These are phyloP conservation scores for Lentinula lateritia DNA, from an alignment of 768 basidiomycete genomes.

Conservation along the genomic window DNA sequence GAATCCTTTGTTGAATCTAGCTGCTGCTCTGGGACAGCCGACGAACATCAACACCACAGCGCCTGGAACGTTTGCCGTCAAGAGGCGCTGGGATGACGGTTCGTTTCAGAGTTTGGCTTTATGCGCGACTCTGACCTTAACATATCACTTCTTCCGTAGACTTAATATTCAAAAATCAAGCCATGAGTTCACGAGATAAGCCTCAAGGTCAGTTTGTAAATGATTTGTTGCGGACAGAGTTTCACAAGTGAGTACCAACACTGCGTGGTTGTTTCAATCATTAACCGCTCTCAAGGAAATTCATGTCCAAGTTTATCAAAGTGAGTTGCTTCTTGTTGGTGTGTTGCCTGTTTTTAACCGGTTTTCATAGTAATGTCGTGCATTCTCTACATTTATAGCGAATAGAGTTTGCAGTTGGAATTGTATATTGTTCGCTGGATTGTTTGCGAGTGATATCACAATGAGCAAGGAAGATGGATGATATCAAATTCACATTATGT, in stretches of 20 bases:
- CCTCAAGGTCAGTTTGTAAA: slow-evolving; percentile 85
- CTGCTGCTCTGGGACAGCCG: slow-evolving; percentile 79
- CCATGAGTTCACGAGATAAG: slow-evolving; percentile 61
- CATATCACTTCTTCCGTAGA: slow-evolving; percentile 40
- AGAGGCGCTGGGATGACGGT: slow-evolving; percentile 81
- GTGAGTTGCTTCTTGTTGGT: slow-evolving; percentile 24
- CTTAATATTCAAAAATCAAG: slow-evolving; percentile 98
- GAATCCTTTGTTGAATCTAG: slow-evolving; percentile 88
- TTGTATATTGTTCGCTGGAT: too few species aligned
- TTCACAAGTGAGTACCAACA: slow-evolving; percentile 67
- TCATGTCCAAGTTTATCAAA: slow-evolving; percentile 91
- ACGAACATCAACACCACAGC: slow-evolving; percentile 69
- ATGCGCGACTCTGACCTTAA: slow-evolving; percentile 51
- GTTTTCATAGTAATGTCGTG: neutral
- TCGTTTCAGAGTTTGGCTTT: neutral
- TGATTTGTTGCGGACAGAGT: slow-evolving; percentile 89
- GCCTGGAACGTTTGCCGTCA: slow-evolving; percentile 85
- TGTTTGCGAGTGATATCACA: too few species aligned
- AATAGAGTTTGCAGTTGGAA: too few species aligned
- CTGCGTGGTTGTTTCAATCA: neutral
- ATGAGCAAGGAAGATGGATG: too few species aligned
- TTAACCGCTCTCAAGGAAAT: slow-evolving; percentile 54
- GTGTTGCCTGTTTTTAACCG: neutral
- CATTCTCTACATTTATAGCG: neutral
- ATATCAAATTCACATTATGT: too few species aligned